phyloP scores from a whole-genome alignment of 208 protist species.

The Acanthamoeba healyi region DNA sequence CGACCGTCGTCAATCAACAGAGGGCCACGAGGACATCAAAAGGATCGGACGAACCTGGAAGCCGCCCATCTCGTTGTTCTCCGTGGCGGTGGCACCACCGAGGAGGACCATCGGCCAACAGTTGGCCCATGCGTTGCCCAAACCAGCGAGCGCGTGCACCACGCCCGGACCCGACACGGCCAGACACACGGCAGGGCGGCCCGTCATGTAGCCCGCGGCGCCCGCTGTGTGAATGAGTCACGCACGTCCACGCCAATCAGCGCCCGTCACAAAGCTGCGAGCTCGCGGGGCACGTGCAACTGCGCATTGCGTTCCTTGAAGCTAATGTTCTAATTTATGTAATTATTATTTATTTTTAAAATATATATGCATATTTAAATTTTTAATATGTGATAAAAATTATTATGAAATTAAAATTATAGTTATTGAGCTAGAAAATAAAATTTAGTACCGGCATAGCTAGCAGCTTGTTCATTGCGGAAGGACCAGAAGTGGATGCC shows the following conservation, averaged over 20 bases:
- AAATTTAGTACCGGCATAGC: too few relatives aligned
- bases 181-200: slow-evolving; percentile 61
- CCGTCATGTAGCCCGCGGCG: slow-evolving; percentile 80
- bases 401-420: not conserved
- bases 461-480: too few relatives aligned
- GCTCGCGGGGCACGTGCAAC: too few relatives aligned
- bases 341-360: too few relatives aligned
- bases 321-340: too few relatives aligned
- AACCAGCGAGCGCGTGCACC: slow-evolving; percentile 76
- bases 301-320: too few relatives aligned
- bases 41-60: slow-evolving; percentile 68
- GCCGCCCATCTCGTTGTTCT: slow-evolving; percentile 67
- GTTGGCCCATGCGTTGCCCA: slow-evolving; percentile 77
- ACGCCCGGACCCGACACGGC: slow-evolving; percentile 76
- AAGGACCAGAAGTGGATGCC: too few relatives aligned
- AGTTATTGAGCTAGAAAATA: too few relatives aligned
- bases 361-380: too few relatives aligned
- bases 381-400: too few relatives aligned
- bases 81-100: slow-evolving; percentile 44
- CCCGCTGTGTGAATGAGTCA: slow-evolving; percentile 71
- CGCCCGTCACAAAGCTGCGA: too few relatives aligned
- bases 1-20: too few relatives aligned
- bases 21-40: not conserved
- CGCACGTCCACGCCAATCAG: not conserved
- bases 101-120: slow-evolving; percentile 83